phyloP scores from a whole-genome alignment of 2,329 filamentous ascomycete genomes.

The Tolypocladium guangdongense region DNA sequence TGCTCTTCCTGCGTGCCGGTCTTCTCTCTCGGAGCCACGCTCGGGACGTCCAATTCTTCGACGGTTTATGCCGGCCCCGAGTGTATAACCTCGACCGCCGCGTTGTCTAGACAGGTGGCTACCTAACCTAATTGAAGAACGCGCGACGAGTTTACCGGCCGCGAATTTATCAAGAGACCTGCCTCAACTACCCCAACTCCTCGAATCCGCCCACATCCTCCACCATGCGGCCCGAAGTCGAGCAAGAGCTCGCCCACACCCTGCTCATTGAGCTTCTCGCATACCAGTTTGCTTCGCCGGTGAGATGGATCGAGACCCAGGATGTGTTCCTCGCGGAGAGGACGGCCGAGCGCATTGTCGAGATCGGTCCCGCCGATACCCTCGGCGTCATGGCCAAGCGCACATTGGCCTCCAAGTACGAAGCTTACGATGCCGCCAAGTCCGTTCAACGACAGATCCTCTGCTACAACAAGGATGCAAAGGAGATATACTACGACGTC shows the following conservation, averaged over 20 bases:
- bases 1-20: neutral
- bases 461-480: slow-evolving; percentile 98
- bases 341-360: slow-evolving; percentile 91
- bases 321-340: slow-evolving; percentile 98
- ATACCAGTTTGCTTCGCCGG: slow-evolving; percentile 97
- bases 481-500: slow-evolving; percentile 98
- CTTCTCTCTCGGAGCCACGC: slow-evolving; percentile 10
- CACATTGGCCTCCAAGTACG: slow-evolving; percentile 92
- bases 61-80: neutral
- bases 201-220: slow-evolving; percentile 6
- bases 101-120: neutral
- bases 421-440: slow-evolving; percentile 94
- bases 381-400: slow-evolving; percentile 95
- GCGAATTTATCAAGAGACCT: neutral
- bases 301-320: slow-evolving; percentile 99
- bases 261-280: slow-evolving; percentile 96
- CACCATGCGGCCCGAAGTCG: slow-evolving; percentile 93
- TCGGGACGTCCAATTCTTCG: neutral
- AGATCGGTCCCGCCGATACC: slow-evolving; percentile 93
- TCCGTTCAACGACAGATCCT: slow-evolving; percentile 95
- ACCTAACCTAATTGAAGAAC: neutral
- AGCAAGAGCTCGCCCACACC: slow-evolving; percentile 98
- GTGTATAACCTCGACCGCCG: neutral
- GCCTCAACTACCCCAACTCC: slow-evolving; percentile 1
- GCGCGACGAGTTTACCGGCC: neutral